Base-by-base conservation (phyloP, 2,329 filamentous ascomycete genomes). In the Waltergamsia citrina region DNA sequence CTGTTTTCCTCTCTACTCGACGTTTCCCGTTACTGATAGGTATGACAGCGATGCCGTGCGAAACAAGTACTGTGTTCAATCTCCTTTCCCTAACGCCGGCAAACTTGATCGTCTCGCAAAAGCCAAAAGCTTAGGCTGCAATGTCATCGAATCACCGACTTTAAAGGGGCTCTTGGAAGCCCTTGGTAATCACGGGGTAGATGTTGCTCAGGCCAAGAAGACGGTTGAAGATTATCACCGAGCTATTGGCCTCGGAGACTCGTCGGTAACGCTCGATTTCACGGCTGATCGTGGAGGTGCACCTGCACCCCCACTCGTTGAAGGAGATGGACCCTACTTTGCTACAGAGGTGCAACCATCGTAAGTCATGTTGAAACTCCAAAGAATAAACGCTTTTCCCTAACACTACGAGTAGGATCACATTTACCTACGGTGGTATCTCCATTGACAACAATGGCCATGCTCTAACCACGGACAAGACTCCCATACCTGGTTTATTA, bases 291-390 rank as follows among this genome's bases (percentile, higher is more conserved):
- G 18, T 9, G 18, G 14, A 8, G 29, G 29, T 7, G 10, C 7
- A 18, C 29, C 29, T 7, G 15, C 29, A 21, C 14, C 23, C 8
- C 22, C 32, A 8, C 32, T 34, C 11, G 16, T 7, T 6, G 32
- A 34, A 12, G 21, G 21, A 8, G 12, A 34, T 10, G 32, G 22
- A 6, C 32, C 32, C 6, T 34, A 28, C 18, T 34, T 11, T 12
- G 32, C 23, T 17, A 26, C 29, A 12, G 32, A 34, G 25, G 32
- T 34, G 6, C 32, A 34, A 24, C 32, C 32, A 28, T 32, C 29
- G 29, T 32, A 15, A 18, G 29, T 32, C 15, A n/a, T n/a, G n/a
- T n/a, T n/a, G n/a, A n/a, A n/a, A n/a, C n/a, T n/a, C n/a, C n/a
- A n/a, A n/a, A n/a, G n/a, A n/a, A n/a, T n/a, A n/a, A n/a, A n/a